A percentile compares a stretch with the other conserved stretches of the same genome.
phyloP scores from a whole-genome alignment of 148 eudicot genomes.

The Polygonum maritimum region DNA sequence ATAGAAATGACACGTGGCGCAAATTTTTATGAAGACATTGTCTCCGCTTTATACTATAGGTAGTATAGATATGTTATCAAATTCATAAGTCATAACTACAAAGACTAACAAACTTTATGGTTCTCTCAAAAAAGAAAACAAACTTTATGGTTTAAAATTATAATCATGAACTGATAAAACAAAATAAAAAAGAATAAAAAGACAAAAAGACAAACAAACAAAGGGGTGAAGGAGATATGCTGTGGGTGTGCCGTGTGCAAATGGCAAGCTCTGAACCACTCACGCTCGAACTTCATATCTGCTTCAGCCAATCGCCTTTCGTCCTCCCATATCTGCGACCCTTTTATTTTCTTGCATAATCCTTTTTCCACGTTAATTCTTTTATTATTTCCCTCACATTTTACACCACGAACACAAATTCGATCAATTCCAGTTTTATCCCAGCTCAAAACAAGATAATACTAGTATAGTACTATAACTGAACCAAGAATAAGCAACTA shows the following conservation, averaged over 20 bases:
- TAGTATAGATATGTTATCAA: no score
- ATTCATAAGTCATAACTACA: no score
- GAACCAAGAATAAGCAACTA: not conserved
- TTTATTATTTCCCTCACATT: not conserved
- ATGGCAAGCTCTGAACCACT: constrained; percentile 12
- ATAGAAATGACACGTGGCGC: no score
- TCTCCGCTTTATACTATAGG: no score
- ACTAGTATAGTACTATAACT: not conserved
- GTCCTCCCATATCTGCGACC: not conserved
- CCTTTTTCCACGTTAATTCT: not conserved
- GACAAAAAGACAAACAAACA: not conserved
- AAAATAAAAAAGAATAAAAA: no score
- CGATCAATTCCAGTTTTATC: not conserved
- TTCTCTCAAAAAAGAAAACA: no score
- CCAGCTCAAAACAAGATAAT: not conserved
- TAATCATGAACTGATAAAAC: no score
- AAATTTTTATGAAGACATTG: no score
- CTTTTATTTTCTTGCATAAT: not conserved
- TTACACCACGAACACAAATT: not conserved
- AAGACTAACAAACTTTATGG: no score
- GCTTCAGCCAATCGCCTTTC: constrained; percentile 10
- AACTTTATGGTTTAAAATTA: no score
- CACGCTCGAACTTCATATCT: constrained; percentile 8
- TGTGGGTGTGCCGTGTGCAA: not conserved
- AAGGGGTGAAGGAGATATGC: not conserved